Base-by-base conservation (phyloP, 2,329 filamentous ascomycete species). In the Fusarium robinianum region DNA sequence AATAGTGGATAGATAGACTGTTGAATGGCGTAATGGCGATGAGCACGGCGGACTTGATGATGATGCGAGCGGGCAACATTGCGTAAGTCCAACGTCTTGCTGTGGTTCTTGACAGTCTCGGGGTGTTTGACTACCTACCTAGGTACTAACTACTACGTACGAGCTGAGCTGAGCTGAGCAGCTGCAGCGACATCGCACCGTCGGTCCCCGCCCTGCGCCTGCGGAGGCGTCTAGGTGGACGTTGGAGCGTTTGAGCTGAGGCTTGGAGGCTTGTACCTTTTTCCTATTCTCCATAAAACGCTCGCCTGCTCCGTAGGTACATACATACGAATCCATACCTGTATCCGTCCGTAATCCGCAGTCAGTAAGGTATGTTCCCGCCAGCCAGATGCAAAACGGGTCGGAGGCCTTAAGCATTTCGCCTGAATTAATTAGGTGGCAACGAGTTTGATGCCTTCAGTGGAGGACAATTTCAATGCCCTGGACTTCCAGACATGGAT, bases 1-100 rank as follows among this genome's bases (percentile, higher is more conserved):
- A 37, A 50, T 51, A 49, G 55, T 48, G 47, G 36, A 46, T 40
- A n/a, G 49, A 46, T 48, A 44, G 47, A 47, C 46, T 53, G 48
- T 45, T n/a, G 53, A 45, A 45, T 48, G 45, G 43, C 33, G 47
- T 34, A 53, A n/a, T n/a, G n/a, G n/a, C n/a, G n/a, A n/a, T n/a
- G n/a, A n/a, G n/a, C n/a, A n/a, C n/a, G n/a, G n/a, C n/a, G n/a
- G n/a, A n/a, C n/a, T n/a, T n/a, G n/a, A n/a, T 53, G 51, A 49
- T 31, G 49, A 51, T 53, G 32, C 46, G 47, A 36, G 48, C 49
- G 32, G 53, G 27, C 40, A 47, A 32, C 26, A 45, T 58, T 58
- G 55, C 46, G 49, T 54, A 58, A 58, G 51, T 53, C 38, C 35
- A 15, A 9, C 30, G 16, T 18, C 5, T 12, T 30, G 27, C 27